Percentiles rank a stretch among this genome's conserved stretches.
phyloP scores from a whole-genome alignment of 2,329 filamentous ascomycete species.

The Hypoxylon sp. region DNA sequence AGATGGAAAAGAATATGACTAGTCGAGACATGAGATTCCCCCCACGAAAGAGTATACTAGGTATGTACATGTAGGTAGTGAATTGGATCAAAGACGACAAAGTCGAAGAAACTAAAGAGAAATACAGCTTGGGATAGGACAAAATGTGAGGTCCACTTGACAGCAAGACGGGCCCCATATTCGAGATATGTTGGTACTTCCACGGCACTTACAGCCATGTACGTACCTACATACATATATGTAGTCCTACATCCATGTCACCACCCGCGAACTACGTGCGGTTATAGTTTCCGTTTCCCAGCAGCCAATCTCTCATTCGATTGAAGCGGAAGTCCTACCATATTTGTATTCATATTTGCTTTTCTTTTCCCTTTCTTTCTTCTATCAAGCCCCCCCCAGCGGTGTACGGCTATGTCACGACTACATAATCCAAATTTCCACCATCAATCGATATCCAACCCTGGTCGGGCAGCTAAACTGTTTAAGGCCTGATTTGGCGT shows the following conservation, averaged over 20 bases:
- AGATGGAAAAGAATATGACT: background rate
- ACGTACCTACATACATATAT: too few species aligned
- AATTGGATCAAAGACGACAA: background rate
- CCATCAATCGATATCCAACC: background rate
- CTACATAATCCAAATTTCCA: background rate
- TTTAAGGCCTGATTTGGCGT: constrained; percentile 28
- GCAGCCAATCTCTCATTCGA: background rate
- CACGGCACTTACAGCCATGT: background rate
- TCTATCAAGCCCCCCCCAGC: constrained; percentile 9
- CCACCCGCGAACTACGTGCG: background rate
- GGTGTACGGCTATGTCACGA: constrained; percentile 22
- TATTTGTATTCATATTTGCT: background rate
- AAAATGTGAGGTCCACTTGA: constrained; percentile 8
- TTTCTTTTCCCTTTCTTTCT: constrained; percentile 4
- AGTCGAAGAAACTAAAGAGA: background rate
- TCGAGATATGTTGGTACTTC: constrained; percentile 10
- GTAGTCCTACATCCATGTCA: background rate
- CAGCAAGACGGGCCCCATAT: constrained; percentile 11
- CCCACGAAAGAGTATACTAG: background rate
- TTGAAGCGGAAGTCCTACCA: background rate
- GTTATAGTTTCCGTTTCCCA: constrained; percentile 1
- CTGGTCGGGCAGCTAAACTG: constrained; percentile 24
- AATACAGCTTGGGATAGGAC: background rate
- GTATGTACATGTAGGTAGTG: background rate
- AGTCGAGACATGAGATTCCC: background rate